Percentiles rank a stretch among this genome's conserved stretches.
Conservation (phyloP, 257 asterid species). For the Lycium ferocissimum region DNA sequence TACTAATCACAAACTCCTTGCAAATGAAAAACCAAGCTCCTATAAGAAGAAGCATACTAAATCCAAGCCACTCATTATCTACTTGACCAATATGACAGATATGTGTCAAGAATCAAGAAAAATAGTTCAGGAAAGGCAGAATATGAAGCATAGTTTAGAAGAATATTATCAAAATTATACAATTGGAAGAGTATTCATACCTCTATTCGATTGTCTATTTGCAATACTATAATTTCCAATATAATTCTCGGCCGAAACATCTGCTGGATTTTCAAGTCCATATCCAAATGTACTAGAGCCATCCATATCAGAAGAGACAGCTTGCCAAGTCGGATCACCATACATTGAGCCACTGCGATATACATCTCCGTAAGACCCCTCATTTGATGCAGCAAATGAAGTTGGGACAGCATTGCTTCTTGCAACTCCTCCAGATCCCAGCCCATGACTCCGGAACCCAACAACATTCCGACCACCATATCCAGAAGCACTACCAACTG, state of each 20-base stretch:
- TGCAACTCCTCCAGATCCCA: constrained; percentile 69
- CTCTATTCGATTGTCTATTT: constrained; percentile 76
- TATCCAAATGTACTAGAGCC: constrained; percentile 54
- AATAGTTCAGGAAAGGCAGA: neutral
- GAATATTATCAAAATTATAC: constrained; percentile 32
- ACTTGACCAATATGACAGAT: neutral
- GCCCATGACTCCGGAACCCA: constrained; percentile 58
- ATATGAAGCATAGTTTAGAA: neutral
- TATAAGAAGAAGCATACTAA: neutral
- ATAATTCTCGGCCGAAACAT: constrained; percentile 49
- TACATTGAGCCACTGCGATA: constrained; percentile 49
- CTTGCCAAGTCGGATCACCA: constrained; percentile 58
- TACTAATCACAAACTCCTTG: neutral
- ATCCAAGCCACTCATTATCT: neutral
- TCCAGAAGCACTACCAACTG: constrained; percentile 58
- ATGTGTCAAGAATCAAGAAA: constrained; percentile 16
- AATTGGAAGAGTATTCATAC: constrained; percentile 46
- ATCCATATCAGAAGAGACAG: constrained; percentile 51
- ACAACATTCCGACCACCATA: constrained; percentile 55
- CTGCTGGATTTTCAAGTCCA: constrained; percentile 51
- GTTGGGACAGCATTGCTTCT: constrained; percentile 57
- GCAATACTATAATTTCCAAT: constrained; percentile 55
- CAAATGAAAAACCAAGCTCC: neutral
- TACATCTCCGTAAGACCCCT: constrained; percentile 48
- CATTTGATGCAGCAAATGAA: constrained; percentile 56